phyloP scores from a whole-genome alignment of 345 rosid species.

The Gossypium arboreum region DNA sequence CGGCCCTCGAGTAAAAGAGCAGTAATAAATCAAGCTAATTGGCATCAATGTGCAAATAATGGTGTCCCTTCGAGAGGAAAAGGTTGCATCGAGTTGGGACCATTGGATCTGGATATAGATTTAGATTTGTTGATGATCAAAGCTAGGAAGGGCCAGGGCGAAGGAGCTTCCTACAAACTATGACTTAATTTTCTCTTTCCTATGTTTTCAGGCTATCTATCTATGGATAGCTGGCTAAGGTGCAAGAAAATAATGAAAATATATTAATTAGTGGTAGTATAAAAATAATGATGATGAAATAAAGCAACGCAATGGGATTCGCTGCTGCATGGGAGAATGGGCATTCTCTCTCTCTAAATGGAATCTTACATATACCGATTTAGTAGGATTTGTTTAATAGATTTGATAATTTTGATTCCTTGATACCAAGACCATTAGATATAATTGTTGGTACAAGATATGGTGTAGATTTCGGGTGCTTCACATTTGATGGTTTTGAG shows the following conservation, averaged over 20 bases:
- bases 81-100: slow-evolving; percentile 7
- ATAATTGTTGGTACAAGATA: too few species aligned
- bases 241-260: background rate
- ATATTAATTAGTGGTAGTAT: background rate
- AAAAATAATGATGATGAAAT: background rate
- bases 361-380: too few species aligned
- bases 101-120: background rate
- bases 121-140: background rate
- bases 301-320: slow-evolving; percentile 48
- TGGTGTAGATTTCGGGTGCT: too few species aligned
- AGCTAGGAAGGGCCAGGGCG: background rate
- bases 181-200: background rate
- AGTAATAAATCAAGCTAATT: too few species aligned
- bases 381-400: background rate
- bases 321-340: slow-evolving; percentile 28
- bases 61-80: background rate
- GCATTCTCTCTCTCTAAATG: slow-evolving; percentile 46
- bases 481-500: too few species aligned
- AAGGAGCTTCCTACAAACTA: background rate
- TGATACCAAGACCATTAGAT: too few species aligned
- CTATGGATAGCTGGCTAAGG: too few species aligned
- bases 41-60: background rate
- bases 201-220: background rate
- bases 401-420: too few species aligned
- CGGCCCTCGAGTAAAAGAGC: too few species aligned